Conservation (phyloP, 192 early-diverging fungal genomes). For the Diversispora epigaea region DNA sequence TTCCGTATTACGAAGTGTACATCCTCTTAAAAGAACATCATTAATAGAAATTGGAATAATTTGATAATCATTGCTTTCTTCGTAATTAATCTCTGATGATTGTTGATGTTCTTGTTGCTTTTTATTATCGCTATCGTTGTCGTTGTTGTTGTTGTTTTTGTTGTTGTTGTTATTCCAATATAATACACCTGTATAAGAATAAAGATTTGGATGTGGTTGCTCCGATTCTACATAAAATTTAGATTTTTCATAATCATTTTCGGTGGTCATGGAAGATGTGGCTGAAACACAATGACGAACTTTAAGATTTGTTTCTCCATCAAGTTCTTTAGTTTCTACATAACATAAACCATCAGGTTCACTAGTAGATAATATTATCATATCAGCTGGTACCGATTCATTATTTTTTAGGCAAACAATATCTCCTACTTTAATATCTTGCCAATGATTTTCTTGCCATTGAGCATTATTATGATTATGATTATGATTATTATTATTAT, state of each 20-base stretch:
- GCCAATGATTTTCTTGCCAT: constrained; percentile 79
- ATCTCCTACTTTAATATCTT: constrained; percentile 85
- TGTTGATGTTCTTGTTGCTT: too few relatives aligned
- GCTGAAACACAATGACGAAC: constrained; percentile 67
- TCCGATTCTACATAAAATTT: constrained; percentile 79
- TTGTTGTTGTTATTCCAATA: constrained; percentile 32
- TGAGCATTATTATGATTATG: constrained; percentile 21
- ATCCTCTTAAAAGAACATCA: constrained; percentile 86
- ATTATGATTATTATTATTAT: constrained; percentile 19
- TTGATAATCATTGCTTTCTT: constrained; percentile 36
- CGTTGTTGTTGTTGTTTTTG: too few relatives aligned
- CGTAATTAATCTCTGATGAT: not conserved
- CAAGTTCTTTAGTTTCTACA: constrained; percentile 97
- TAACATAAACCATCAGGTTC: constrained; percentile 85
- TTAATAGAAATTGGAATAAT: constrained; percentile 69
- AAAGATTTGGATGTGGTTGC: constrained; percentile 82
- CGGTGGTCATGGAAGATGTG: constrained; percentile 56
- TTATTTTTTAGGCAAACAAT: constrained; percentile 80
- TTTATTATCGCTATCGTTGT: too few relatives aligned
- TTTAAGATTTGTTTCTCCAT: constrained; percentile 98
- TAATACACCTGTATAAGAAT: constrained; percentile 81
- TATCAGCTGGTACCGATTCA: constrained; percentile 88
- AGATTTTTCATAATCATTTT: constrained; percentile 58
- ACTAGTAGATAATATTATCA: constrained; percentile 81
- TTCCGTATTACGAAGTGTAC: constrained; percentile 87